These are phyloP conservation scores for Trichoderma guizhouense DNA, from an alignment of 2,329 filamentous ascomycete genomes.

Conservation along the genomic window DNA sequence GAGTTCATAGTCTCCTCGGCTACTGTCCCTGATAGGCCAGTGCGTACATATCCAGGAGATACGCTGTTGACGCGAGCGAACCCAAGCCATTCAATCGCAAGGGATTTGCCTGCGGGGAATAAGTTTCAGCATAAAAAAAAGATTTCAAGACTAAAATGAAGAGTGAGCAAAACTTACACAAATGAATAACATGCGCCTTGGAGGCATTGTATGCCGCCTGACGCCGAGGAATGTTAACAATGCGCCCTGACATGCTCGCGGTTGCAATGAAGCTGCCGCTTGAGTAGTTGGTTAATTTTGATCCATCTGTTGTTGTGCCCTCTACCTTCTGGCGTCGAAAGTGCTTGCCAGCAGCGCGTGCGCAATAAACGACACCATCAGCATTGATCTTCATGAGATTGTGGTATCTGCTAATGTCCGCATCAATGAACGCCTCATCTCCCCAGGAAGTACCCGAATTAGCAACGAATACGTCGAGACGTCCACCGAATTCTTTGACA, in stretches of 20 bases:
- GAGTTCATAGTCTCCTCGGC: constrained; percentile 34
- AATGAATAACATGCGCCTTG: constrained; percentile 40
- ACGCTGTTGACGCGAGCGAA: constrained; percentile 71
- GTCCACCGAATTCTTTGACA: constrained; percentile 29
- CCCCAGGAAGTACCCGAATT: constrained; percentile 28
- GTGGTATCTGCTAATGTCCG: constrained; percentile 32
- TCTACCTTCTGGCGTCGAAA: constrained; percentile 67
- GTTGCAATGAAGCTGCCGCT: constrained; percentile 39
- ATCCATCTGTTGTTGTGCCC: constrained; percentile 52
- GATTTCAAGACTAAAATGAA: background rate
- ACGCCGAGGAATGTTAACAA: constrained; percentile 72
- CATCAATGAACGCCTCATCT: constrained; percentile 24
- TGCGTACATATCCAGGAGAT: constrained; percentile 72
- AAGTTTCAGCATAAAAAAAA: background rate
- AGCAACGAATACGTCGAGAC: constrained; percentile 34
- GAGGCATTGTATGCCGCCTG: constrained; percentile 72
- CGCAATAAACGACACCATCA: constrained; percentile 75
- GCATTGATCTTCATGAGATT: constrained; percentile 55
- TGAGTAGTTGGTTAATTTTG: background rate
- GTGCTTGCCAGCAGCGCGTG: constrained; percentile 63
- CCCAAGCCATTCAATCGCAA: constrained; percentile 73
- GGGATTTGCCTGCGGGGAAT: constrained; percentile 48
- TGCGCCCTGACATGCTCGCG: constrained; percentile 73
- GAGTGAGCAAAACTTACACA: constrained; percentile 49
- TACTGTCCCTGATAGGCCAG: constrained; percentile 42